Evolutionary conservation across 2,329 filamentous ascomycete species (phyloP).

Genomic region (Fusarium proliferatum): DNA sequence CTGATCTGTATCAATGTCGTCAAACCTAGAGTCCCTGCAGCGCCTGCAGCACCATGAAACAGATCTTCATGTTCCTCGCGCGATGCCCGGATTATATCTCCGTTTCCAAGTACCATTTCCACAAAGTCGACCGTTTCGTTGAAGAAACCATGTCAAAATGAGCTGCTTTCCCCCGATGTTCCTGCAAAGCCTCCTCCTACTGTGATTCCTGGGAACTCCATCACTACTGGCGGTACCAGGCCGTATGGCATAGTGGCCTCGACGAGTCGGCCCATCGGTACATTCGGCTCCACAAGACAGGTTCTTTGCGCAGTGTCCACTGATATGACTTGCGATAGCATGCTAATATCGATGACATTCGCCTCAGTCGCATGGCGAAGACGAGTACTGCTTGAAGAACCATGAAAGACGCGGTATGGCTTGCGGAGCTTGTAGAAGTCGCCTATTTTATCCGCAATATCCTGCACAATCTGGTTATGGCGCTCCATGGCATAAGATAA

Average conservation of each 20-base stretch:
- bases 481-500: conserved; percentile 54
- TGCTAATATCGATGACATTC: conserved; percentile 39
- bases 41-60: conserved; percentile 68
- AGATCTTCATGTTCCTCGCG: conserved; percentile 61
- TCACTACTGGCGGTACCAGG: conserved; percentile 72
- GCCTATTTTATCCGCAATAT: conserved; percentile 57
- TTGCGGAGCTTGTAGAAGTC: conserved; percentile 56
- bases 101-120: conserved; percentile 72
- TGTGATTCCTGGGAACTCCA: conserved; percentile 79
- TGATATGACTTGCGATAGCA: conserved; percentile 25
- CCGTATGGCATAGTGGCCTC: conserved; percentile 65
- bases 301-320: conserved; percentile 8
- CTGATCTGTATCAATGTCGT: conserved; percentile 69
- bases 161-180: conserved; percentile 74
- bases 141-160: conserved; percentile 74
- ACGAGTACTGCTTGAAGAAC: conserved; percentile 78
- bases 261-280: conserved; percentile 74
- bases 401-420: conserved; percentile 78
- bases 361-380: conserved; percentile 50
- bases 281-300: conserved; percentile 72
- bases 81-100: conserved; percentile 62
- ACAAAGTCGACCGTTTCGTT: conserved; percentile 70
- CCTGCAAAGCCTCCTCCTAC: conserved; percentile 75
- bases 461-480: conserved; percentile 57
- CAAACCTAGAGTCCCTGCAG: conserved; percentile 70